Evolutionary conservation across 805 yeast genomes (phyloP).

Genomic region (Metschnikowia baotianmanensis): DNA sequence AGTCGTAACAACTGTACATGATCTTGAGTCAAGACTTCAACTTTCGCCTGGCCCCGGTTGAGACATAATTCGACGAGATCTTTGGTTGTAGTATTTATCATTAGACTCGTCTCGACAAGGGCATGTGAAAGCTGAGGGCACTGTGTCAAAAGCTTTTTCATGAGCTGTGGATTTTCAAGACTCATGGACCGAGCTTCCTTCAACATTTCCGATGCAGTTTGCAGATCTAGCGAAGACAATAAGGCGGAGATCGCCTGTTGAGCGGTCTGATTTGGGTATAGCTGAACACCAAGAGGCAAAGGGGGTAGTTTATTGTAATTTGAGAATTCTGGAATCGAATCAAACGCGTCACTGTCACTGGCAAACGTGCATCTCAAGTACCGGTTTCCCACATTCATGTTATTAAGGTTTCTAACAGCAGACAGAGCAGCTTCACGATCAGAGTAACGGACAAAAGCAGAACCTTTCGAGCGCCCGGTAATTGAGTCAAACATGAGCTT

Average conservation of each 20-base stretch:
- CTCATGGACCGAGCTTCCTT: slow-evolving; percentile 28
- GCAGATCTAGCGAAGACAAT: slow-evolving; percentile 45
- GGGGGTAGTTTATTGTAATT: slow-evolving; percentile 33
- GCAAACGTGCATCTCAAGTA: slow-evolving; percentile 73
- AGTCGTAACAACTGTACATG: slow-evolving; percentile 33
- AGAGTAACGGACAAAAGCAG: slow-evolving; percentile 79
- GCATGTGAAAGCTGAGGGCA: slow-evolving; percentile 86
- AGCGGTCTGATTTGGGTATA: slow-evolving; percentile 39
- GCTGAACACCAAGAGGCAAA: slow-evolving; percentile 41
- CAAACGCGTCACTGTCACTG: slow-evolving; percentile 39
- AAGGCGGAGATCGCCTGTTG: slow-evolving; percentile 41
- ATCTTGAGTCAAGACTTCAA: slow-evolving; percentile 30
- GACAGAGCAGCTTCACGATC: slow-evolving; percentile 85
- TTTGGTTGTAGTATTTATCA: slow-evolving; percentile 33
- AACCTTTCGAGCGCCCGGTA: slow-evolving; percentile 89
- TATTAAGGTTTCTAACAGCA: slow-evolving; percentile 85
- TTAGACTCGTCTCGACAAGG: slow-evolving; percentile 63
- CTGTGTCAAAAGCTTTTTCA: slow-evolving; percentile 57
- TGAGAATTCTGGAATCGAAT: slow-evolving; percentile 18
- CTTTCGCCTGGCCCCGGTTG: slow-evolving; percentile 29
- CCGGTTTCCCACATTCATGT: slow-evolving; percentile 71
- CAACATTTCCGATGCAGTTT: slow-evolving; percentile 47
- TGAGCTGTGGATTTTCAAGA: slow-evolving; percentile 51
- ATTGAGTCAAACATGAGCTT: slow-evolving; percentile 81
- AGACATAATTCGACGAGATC: slow-evolving; percentile 38